These are phyloP conservation scores for Rhizophagus sp. DNA, from an alignment of 192 early-diverging fungal genomes.

Conservation along the genomic window DNA sequence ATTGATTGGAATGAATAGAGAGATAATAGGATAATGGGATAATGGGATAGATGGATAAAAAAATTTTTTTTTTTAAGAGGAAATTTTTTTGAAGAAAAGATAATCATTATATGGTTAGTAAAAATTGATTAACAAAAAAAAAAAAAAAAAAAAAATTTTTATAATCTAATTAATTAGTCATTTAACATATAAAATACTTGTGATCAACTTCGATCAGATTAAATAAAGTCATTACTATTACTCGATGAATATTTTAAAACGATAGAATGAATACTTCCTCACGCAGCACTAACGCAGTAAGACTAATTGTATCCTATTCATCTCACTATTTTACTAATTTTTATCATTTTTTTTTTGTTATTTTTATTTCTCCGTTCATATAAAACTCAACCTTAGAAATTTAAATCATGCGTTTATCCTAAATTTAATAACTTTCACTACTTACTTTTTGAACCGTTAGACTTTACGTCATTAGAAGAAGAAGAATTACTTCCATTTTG, in stretches of 20 bases:
- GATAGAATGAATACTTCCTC: too few species aligned
- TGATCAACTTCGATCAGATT: too few species aligned
- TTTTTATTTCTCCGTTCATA: too few species aligned
- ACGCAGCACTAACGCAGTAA: too few species aligned
- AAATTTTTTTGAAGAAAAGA: background rate
- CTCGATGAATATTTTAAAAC: too few species aligned
- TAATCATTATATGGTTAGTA: background rate
- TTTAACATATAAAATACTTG: background rate
- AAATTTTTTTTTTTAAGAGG: conserved; percentile 5
- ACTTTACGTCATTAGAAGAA: conserved; percentile 6
- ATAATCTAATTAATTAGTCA: background rate
- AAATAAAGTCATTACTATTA: too few species aligned
- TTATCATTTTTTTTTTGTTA: too few species aligned
- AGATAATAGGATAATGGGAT: too few species aligned
- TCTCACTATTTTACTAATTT: too few species aligned
- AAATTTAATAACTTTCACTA: background rate
- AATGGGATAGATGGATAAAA: background rate
- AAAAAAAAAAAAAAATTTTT: background rate
- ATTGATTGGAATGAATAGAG: background rate
- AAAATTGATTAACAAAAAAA: background rate
- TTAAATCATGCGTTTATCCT: background rate
- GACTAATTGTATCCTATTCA: background rate
- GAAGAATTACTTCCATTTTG: conserved; percentile 3
- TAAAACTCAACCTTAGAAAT: too few species aligned
- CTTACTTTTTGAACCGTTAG: conserved; percentile 30